Base-by-base conservation (phyloP, 805 yeast genomes). In the Barnettozyma wickerhamii region DNA sequence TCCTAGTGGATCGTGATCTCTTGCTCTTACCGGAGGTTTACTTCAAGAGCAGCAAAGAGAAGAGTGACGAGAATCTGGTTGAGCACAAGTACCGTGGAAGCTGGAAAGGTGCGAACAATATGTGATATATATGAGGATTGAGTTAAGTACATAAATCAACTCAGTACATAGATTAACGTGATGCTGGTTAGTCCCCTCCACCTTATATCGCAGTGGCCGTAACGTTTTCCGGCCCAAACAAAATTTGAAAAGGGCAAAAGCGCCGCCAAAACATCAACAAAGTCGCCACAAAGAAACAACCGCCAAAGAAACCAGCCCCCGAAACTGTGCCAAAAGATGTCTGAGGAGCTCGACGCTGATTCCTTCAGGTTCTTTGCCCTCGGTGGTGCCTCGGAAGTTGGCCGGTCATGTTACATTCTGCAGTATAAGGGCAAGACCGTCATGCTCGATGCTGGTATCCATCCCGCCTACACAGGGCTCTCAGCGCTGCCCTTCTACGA, bases 351-450 rank as follows among this genome's bases (percentile, higher is more conserved):
- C 19, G 53, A 49, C 29, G 31, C 49, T 26, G 67, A 65, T 24
- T 51, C 66, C 14, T 68, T 84, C 46, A 77, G 77, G 58, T 93
- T 93, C 66, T 77, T 85, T 46, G 90, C 95, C 19, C 73, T 93
- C 6, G 99, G 99, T 7, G 99, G 98, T n/a, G 95, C 98, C 48
- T 87, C 84, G 52, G 99, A 93, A 60, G 99, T 93, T 6, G 99
- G 99, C 4, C 68, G 99, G 45, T 87, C 96, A 26, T 91, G 98
- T 58, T 99, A 93, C 58, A 81, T 93, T 33, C 69, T 93, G 24
- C 90, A 85, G 51, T 93, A 84, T 64, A 89, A 88, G 59, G 96
- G 95, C 43, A 91, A 93, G 57, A 90, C 91, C 5, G 82, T 93
- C 37, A 93, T 93, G 99, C 46, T 93, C 37, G 99, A 93, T 64